These are phyloP conservation scores for Nigrospora sphaerica DNA, from an alignment of 2,329 filamentous ascomycete genomes.

Conservation along the genomic window DNA sequence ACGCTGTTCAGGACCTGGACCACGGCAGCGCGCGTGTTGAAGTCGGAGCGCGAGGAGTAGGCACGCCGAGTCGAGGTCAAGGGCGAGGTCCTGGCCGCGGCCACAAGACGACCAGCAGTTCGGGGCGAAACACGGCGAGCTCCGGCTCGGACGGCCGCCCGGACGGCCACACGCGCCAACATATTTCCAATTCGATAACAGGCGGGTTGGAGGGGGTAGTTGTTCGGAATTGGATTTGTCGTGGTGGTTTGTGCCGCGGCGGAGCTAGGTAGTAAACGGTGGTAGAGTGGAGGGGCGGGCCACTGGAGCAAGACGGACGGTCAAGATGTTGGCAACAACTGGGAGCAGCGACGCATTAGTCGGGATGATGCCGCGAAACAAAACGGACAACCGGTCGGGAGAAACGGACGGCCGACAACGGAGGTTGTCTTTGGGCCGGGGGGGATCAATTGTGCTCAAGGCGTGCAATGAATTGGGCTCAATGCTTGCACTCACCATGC, in stretches of 20 bases:
- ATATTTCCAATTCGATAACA: conserved; percentile 7
- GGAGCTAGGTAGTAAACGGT: neutral
- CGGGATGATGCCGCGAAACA: no score
- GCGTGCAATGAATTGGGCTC: no score
- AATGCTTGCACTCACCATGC: no score
- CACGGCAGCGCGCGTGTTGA: conserved; percentile 70
- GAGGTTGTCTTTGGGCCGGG: no score
- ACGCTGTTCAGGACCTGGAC: conserved; percentile 92
- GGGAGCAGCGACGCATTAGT: neutral
- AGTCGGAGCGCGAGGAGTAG: conserved; percentile 25
- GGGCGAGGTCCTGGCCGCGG: conserved; percentile 5
- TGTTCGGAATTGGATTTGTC: no score
- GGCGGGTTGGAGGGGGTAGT: no score
- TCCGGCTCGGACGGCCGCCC: conserved; percentile 20
- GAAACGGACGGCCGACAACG: no score
- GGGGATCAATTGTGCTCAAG: no score
- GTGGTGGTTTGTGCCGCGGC: neutral
- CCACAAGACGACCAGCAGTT: conserved; percentile 11
- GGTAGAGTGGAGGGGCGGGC: no score
- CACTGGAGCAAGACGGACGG: no score
- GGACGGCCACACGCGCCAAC: conserved; percentile 17
- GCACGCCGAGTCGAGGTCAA: conserved; percentile 17
- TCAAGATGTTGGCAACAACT: neutral
- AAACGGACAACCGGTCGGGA: no score
- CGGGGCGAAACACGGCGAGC: conserved; percentile 18